Evolutionary conservation across 106 monocot genomes (phyloP).

Genomic region (Dendrobium huoshanense): DNA sequence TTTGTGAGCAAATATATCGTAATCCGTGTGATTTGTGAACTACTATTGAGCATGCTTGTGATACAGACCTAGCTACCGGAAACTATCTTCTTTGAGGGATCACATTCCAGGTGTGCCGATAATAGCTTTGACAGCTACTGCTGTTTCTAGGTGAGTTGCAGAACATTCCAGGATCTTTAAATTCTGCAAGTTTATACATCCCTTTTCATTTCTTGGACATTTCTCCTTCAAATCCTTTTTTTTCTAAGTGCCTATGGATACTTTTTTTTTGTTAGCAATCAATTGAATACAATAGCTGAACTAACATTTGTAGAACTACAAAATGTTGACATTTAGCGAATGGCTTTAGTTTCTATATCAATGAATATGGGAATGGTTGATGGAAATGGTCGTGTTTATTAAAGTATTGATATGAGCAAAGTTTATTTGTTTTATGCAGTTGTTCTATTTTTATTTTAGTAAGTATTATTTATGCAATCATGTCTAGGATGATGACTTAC

Average conservation of each 20-base stretch:
- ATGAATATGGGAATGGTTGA: neutral
- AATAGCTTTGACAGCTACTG: conserved; percentile 93
- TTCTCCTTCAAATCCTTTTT: neutral
- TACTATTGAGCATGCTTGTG: conserved; percentile 1
- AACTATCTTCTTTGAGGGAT: conserved; percentile 80
- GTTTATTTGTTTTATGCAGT: no score
- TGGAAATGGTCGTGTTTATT: no score
- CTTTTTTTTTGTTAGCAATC: neutral
- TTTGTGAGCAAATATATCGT: neutral
- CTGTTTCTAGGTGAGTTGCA: conserved; percentile 68
- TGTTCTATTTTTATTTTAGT: no score
- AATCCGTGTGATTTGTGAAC: neutral
- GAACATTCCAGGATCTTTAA: neutral
- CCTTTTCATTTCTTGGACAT: neutral
- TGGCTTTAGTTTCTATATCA: neutral
- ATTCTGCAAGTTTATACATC: neutral
- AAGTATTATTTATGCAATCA: no score
- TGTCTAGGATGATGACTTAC: no score
- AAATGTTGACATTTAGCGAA: neutral
- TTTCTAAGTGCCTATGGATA: neutral
- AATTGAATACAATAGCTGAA: neutral
- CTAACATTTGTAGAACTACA: no score
- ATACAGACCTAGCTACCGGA: conserved; percentile 81
- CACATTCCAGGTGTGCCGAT: conserved; percentile 72
- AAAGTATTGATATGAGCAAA: no score